phyloP scores from a whole-genome alignment of 108 stramenopile genomes.

The Seminavis robusta region DNA sequence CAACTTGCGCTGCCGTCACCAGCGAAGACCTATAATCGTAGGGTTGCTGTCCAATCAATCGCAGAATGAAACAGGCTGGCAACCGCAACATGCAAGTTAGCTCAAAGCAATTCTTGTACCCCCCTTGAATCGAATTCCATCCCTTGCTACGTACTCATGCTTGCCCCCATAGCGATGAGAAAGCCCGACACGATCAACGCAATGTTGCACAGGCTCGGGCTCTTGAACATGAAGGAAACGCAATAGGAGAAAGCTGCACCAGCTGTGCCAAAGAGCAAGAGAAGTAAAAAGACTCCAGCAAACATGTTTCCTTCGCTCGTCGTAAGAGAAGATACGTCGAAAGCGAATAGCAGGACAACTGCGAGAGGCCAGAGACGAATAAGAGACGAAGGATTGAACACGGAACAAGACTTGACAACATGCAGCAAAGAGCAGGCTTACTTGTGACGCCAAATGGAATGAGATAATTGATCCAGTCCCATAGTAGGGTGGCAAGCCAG shows the following conservation, averaged over 20 bases:
- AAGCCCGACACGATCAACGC: slow-evolving; percentile 90
- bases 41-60: slow-evolving; percentile 46
- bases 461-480: slow-evolving; percentile 92
- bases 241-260: slow-evolving; percentile 92
- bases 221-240: slow-evolving; percentile 80
- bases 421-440: no score
- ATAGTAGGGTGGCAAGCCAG: slow-evolving; percentile 91
- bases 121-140: no score
- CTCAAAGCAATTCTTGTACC: no score
- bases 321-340: slow-evolving; percentile 58
- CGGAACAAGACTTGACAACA: no score
- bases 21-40: slow-evolving; percentile 37
- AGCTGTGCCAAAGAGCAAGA: slow-evolving; percentile 92
- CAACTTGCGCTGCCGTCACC: slow-evolving; percentile 32
- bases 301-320: slow-evolving; percentile 53
- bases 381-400: no score
- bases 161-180: no score
- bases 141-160: no score
- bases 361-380: no score
- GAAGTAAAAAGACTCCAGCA: slow-evolving; percentile 52
- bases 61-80: slow-evolving; percentile 50
- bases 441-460: slow-evolving; percentile 83
- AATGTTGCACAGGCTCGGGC: slow-evolving; percentile 82
- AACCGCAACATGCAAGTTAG: no score
- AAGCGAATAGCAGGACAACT: slow-evolving; percentile 66